Percentiles rank a stretch among this genome's conserved stretches.
Conservation (phyloP, 148 eudicot species). For the Chenopodium suecicum region DNA sequence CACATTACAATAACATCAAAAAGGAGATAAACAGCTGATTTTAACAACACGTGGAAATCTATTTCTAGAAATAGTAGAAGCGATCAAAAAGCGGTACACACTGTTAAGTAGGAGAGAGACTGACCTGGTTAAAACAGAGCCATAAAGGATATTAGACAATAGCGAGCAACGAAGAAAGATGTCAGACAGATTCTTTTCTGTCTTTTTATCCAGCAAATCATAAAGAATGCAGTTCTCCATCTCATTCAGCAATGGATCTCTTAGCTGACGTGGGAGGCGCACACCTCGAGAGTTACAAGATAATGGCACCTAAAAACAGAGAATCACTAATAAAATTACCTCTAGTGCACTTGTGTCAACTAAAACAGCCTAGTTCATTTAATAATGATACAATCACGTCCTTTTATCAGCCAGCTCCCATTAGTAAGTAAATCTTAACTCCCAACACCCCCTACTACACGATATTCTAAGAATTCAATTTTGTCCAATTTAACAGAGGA, state of each 20-base stretch:
- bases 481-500: too few relatives aligned
- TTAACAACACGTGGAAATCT: too few relatives aligned
- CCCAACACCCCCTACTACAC: too few relatives aligned
- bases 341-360: not conserved
- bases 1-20: too few relatives aligned
- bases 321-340: not conserved
- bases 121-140: slow-evolving; percentile 65
- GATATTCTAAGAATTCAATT: too few relatives aligned
- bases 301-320: slow-evolving; percentile 29
- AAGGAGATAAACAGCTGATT: too few relatives aligned
- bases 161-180: slow-evolving; percentile 62
- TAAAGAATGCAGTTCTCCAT: slow-evolving; percentile 67
- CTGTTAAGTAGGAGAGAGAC: slow-evolving; percentile 3
- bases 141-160: slow-evolving; percentile 63
- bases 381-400: not conserved
- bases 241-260: slow-evolving; percentile 66
- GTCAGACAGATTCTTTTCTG: slow-evolving; percentile 53
- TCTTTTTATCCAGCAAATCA: slow-evolving; percentile 43
- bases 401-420: too few relatives aligned
- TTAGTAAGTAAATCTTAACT: too few relatives aligned
- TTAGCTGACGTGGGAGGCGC: slow-evolving; percentile 70
- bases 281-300: slow-evolving; percentile 38
- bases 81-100: not conserved
- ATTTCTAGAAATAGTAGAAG: not conserved
- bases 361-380: not conserved